A percentile compares a stretch with the other conserved stretches of the same genome.
Conservation (phyloP, 2,329 filamentous ascomycete species). For the Cryphonectria parasitica region DNA sequence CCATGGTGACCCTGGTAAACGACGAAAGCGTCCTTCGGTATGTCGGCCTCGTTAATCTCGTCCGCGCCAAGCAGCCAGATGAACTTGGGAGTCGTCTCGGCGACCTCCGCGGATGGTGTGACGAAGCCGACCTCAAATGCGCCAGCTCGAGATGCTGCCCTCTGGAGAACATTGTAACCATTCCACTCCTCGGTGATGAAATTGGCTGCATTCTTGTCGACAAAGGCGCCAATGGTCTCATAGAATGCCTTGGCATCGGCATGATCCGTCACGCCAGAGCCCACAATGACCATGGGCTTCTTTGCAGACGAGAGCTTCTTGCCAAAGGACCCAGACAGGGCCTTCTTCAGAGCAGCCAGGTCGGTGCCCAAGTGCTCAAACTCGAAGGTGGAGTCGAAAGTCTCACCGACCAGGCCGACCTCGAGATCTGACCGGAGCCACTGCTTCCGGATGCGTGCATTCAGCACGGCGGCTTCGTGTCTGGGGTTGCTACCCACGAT, state of each 20-base stretch:
- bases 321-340: conserved; percentile 84
- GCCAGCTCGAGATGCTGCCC: conserved; percentile 87
- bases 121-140: conserved; percentile 97
- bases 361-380: conserved; percentile 88
- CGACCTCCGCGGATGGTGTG: conserved; percentile 78
- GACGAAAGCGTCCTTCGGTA: conserved; percentile 94
- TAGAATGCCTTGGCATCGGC: conserved; percentile 90
- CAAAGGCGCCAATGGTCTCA: conserved; percentile 85
- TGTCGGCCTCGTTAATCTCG: conserved; percentile 81
- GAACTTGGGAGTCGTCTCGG: conserved; percentile 88
- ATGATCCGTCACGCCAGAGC: conserved; percentile 90
- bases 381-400: conserved; percentile 93
- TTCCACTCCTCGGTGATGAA: conserved; percentile 93
- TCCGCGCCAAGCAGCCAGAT: conserved; percentile 96
- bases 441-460: conserved; percentile 96
- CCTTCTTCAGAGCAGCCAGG: conserved; percentile 79
- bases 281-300: conserved; percentile 95
- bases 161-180: conserved; percentile 95
- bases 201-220: conserved; percentile 89
- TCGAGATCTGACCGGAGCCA: conserved; percentile 95
- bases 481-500: conserved; percentile 94
- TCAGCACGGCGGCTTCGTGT: conserved; percentile 92
- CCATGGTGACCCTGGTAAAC: conserved; percentile 99
- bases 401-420: conserved; percentile 86
- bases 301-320: conserved; percentile 89